phyloP scores from a whole-genome alignment of 1,284 basidiomycete genomes.

The Tilletiaria anomala region DNA sequence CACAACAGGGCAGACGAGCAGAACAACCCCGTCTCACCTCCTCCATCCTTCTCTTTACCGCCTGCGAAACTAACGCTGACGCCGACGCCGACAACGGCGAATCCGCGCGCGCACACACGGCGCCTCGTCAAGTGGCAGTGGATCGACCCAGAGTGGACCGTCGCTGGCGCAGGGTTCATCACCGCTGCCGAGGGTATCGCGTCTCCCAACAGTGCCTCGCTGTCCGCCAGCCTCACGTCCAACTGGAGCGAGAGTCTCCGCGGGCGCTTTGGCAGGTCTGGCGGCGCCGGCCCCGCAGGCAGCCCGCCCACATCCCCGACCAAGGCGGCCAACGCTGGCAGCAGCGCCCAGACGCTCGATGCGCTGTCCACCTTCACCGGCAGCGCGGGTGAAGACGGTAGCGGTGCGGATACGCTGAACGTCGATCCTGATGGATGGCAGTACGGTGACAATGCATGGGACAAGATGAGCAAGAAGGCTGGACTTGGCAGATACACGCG shows the following conservation, averaged over 20 bases:
- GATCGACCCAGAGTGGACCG: conserved; percentile 42
- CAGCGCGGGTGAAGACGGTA: background rate
- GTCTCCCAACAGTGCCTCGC: too few relatives aligned
- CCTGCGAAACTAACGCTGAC: conserved; percentile 34
- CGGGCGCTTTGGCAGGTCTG: too few relatives aligned
- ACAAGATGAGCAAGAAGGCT: conserved; percentile 56
- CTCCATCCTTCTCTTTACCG: conserved; percentile 48
- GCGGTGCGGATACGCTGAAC: conserved; percentile 16
- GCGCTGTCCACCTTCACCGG: too few relatives aligned
- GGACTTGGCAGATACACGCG: conserved; percentile 57
- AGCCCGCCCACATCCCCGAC: too few relatives aligned
- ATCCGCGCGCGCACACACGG: conserved; percentile 20
- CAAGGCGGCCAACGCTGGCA: too few relatives aligned
- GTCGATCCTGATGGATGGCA: conserved; percentile 86
- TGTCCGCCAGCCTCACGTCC: too few relatives aligned
- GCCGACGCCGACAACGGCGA: conserved; percentile 12
- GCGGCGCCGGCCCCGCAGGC: too few relatives aligned
- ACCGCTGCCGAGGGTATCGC: too few relatives aligned
- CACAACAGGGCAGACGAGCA: conserved; percentile 35
- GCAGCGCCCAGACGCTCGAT: too few relatives aligned
- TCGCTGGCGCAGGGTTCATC: conserved; percentile 27
- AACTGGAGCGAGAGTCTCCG: too few relatives aligned
- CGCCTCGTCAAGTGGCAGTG: conserved; percentile 41
- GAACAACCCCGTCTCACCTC: conserved; percentile 42
- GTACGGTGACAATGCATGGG: conserved; percentile 94